These are phyloP conservation scores for Coprinopsis cinerea DNA, from an alignment of 768 basidiomycete species.

Conservation along the genomic window DNA sequence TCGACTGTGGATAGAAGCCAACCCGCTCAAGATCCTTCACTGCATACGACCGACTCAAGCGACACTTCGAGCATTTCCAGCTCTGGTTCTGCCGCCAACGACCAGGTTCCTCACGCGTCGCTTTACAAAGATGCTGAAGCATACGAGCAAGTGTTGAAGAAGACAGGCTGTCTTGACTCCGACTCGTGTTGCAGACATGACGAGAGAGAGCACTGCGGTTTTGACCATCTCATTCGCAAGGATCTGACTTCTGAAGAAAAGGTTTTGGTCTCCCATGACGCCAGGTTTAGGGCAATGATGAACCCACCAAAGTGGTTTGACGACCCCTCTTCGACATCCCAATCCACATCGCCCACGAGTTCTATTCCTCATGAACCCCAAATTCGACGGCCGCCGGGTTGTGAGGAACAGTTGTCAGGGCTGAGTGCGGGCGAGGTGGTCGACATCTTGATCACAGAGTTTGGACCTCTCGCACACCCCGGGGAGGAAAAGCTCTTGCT, in stretches of 20 bases:
- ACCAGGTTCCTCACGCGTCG: background rate
- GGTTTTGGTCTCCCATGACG: slow-evolving; percentile 27
- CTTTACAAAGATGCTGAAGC: background rate
- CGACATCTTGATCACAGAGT: slow-evolving; percentile 47
- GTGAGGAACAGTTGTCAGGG: background rate
- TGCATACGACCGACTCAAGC: background rate
- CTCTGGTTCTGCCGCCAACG: background rate
- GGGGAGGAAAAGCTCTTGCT: slow-evolving; percentile 43
- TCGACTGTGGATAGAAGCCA: no score
- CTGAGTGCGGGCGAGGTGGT: slow-evolving; percentile 23
- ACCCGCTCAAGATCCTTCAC: background rate
- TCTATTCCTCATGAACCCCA: background rate
- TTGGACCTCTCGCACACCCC: slow-evolving; percentile 42
- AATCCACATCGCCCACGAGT: background rate
- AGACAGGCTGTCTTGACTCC: background rate
- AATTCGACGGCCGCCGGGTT: background rate
- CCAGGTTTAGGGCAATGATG: slow-evolving; percentile 31
- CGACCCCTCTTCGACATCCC: background rate
- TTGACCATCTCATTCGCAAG: slow-evolving; percentile 37
- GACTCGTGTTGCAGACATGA: background rate
- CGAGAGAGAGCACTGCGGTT: slow-evolving; percentile 15
- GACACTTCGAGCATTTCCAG: background rate
- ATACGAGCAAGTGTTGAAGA: background rate
- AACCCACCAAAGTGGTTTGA: background rate
- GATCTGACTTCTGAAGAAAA: slow-evolving; percentile 32